These are phyloP conservation scores for Globisporangium apiculatum DNA, from an alignment of 352 stramenopile species.

Conservation along the genomic window DNA sequence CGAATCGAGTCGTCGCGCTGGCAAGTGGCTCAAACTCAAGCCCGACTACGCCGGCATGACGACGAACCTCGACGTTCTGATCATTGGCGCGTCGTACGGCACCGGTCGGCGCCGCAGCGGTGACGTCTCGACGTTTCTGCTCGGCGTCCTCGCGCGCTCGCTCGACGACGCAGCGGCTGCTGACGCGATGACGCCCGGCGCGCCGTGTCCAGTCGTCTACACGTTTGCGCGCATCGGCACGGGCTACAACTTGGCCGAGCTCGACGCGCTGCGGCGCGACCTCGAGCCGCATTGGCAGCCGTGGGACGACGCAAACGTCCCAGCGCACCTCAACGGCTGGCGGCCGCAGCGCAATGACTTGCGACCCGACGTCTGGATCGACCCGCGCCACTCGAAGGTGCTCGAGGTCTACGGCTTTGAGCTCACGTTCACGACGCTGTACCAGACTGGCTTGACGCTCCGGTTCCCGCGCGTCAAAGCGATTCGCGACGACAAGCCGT, in stretches of 20 bases:
- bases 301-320: conserved; percentile 67
- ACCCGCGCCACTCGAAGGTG: conserved; percentile 73
- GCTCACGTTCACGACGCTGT: conserved; percentile 72
- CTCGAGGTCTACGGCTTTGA: conserved; percentile 85
- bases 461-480: conserved; percentile 77
- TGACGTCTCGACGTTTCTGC: conserved; percentile 76
- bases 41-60: conserved; percentile 85
- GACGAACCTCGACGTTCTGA: conserved; percentile 71
- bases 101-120: conserved; percentile 66
- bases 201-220: conserved; percentile 54
- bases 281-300: conserved; percentile 73
- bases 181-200: conserved; percentile 38
- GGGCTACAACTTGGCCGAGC: conserved; percentile 77
- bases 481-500: conserved; percentile 78
- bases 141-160: conserved; percentile 57
- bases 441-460: conserved; percentile 74
- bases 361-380: conserved; percentile 77
- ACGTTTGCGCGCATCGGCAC: conserved; percentile 79
- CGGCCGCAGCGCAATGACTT: conserved; percentile 68
- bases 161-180: conserved; percentile 42
- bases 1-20: conserved; percentile 66
- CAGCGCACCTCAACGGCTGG: conserved; percentile 70
- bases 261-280: conserved; percentile 62
- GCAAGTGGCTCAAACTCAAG: conserved; percentile 86
- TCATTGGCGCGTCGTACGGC: conserved; percentile 79